Evolutionary conservation across 208 protist genomes (phyloP), one percentile per base, ranked within the genome.

Genomic region (Leishmania guyanensis): DNA sequence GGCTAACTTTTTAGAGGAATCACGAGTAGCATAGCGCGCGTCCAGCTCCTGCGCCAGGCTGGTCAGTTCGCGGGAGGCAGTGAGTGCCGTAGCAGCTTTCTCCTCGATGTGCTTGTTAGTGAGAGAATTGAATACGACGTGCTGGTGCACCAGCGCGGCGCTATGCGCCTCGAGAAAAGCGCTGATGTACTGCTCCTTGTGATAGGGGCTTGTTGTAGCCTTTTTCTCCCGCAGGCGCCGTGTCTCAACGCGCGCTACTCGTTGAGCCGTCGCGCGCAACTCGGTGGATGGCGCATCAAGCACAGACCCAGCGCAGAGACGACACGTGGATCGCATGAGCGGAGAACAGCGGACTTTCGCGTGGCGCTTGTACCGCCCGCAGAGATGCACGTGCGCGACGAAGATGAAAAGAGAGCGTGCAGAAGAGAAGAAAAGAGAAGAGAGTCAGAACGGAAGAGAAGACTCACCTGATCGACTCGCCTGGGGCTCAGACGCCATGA

Each of bases 151-250:
- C 29, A 83, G 74, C 3, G 10, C 64, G 2, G 79, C 81, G 75
- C 90, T 93, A 53, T 93, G 83, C 6, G 92, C 88, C 80, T 94
- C 87, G 1, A 95, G 33, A 81, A 88, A 95, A 0, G 92, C 92
- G 48, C 65, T 88, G 72, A 95, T 89, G 81, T 95, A 95, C 81
- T 95, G 90, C 8, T 84, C 89, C 66, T 93, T 95, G 80, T 89
- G 77, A 62, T 89, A 91, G 5, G 72, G 36, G 74, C 88, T 93
- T 20, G 89, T 89, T 9, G 60, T 76, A 26, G n/a, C 33, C 5
- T 53, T 76, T n/a, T 62, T 65, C 66, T 60, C 56, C 39, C 73
- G 22, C 51, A 80, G n/a, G 12, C 64, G 29, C 5, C 58, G 29
- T 20, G 78, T 75, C 26, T 81, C 78, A 20, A 36, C 79, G 8